Base-by-base conservation (phyloP, 2,329 filamentous ascomycete genomes). In the Rutstroemia sp. region DNA sequence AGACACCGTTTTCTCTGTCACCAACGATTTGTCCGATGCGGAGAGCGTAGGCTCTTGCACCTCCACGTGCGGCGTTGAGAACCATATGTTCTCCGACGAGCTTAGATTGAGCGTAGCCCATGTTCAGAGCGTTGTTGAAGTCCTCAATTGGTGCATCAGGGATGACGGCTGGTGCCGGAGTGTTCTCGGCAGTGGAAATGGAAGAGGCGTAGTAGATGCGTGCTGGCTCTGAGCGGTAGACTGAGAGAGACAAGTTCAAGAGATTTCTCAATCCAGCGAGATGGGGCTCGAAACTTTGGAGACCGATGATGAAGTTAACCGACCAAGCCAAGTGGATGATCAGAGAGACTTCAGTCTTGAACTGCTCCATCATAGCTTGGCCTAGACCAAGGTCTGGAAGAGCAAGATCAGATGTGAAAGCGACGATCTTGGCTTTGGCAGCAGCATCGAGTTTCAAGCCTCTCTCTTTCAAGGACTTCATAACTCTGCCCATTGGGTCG, bases 1-100 rank as follows among this genome's bases (percentile, higher is more conserved):
- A 57, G 79, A 8, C 76, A 10, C 53, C 52, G 9, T 30, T 42
- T 19, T 63, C 76, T 78, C 14, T 75, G 56, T 79, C 76, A 1
- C 73, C 76, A 7, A 77, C 73, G 9, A 81, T 73, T 62, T 81
- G 78, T 0, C 78, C 78, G 1, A 81, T 71, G 0, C 79, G 71
- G 2, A 78, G 63, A 5, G 77, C 4, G 69, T 68, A 9, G 67
- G 63, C 45, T 63, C 65, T 1, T 47, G 72, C 63, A 0, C 69
- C 70, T 5, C 57, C 58, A 5, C 64, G 60, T 1, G 67, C 72
- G 12, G 72, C 75, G 5, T 50, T 54, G n/a, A 65, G 60, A 12
- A 74, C 64, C 2, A 79, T 73, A 19, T 76, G 70, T 61, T 80
- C 77, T 0, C 73, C 69, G 1, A 79, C 74, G 30, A 72, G 70